Evolutionary conservation across 2,329 filamentous ascomycete genomes (phyloP).

Genomic region (Cladosporium colombiae): DNA sequence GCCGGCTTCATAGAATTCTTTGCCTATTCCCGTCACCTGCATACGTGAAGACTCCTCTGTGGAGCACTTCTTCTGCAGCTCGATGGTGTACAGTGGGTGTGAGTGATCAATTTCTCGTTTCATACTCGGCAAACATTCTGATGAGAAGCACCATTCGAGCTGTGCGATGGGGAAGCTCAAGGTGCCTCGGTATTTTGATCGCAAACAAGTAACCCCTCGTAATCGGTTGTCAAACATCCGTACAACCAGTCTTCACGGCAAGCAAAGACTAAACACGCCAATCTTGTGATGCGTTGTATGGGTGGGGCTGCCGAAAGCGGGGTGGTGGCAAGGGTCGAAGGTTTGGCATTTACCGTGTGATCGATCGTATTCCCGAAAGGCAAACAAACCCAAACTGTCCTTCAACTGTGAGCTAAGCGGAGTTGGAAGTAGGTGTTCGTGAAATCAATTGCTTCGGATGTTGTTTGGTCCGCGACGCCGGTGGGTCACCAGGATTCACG

Average conservation of each 20-base stretch:
- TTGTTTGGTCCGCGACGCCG: background rate
- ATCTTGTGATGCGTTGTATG: background rate
- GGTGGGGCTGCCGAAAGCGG: conserved; percentile 1
- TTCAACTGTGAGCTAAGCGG: background rate
- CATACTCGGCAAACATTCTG: background rate
- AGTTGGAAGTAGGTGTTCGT: background rate
- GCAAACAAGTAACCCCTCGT: background rate
- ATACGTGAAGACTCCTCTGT: background rate
- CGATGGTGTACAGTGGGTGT: background rate
- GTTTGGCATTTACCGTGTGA: background rate
- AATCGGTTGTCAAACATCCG: background rate
- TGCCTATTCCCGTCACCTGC: background rate
- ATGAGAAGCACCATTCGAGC: background rate
- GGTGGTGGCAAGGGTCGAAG: background rate
- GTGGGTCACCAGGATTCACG: background rate
- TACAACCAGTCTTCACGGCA: background rate
- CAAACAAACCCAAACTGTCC: background rate
- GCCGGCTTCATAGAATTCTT: background rate
- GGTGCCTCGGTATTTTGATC: background rate
- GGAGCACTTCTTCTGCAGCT: background rate
- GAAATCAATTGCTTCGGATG: background rate
- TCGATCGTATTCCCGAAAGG: background rate
- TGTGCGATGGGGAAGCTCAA: background rate
- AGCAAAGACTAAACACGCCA: no score
- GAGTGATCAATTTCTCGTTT: background rate